These are phyloP conservation scores for Trifolium fragiferum DNA, from an alignment of 306 rosid species.

Conservation along the genomic window DNA sequence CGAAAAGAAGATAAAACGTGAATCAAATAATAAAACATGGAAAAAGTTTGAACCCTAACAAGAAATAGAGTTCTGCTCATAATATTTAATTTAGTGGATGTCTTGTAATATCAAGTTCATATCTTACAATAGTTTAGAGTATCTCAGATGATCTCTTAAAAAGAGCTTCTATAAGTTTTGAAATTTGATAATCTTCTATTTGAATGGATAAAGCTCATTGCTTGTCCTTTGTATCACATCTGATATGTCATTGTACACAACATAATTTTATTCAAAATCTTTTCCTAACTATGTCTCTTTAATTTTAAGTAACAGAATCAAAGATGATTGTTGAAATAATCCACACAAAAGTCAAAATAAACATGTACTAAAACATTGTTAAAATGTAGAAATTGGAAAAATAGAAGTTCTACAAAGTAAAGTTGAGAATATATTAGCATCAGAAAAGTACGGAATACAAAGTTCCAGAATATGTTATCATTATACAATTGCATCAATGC, in stretches of 20 bases:
- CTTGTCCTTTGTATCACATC: not conserved
- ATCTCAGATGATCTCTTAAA: not conserved
- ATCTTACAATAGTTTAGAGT: too few species aligned
- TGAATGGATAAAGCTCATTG: not conserved
- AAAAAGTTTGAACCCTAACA: conserved; percentile 6
- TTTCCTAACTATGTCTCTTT: not conserved
- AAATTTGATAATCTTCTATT: not conserved
- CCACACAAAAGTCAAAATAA: conserved; percentile 1
- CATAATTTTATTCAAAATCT: not conserved
- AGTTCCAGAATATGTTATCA: conserved; percentile 1
- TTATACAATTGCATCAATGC: conserved; percentile 22
- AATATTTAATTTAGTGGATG: too few species aligned
- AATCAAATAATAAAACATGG: conserved; percentile 8
- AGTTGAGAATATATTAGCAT: not conserved
- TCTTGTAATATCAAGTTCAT: too few species aligned
- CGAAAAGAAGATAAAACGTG: not conserved
- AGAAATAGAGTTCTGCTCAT: not conserved
- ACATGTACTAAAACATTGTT: not conserved
- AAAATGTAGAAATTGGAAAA: conserved; percentile 13
- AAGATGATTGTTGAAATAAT: not conserved
- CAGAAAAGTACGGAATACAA: not conserved
- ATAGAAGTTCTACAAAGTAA: not conserved
- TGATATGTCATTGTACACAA: not conserved
- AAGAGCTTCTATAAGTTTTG: not conserved
- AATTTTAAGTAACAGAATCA: not conserved